Evolutionary conservation across 164 flowering plant species (phyloP), one percentile per base, ranked within the genome.

Genomic region (Echeveria elegans): DNA sequence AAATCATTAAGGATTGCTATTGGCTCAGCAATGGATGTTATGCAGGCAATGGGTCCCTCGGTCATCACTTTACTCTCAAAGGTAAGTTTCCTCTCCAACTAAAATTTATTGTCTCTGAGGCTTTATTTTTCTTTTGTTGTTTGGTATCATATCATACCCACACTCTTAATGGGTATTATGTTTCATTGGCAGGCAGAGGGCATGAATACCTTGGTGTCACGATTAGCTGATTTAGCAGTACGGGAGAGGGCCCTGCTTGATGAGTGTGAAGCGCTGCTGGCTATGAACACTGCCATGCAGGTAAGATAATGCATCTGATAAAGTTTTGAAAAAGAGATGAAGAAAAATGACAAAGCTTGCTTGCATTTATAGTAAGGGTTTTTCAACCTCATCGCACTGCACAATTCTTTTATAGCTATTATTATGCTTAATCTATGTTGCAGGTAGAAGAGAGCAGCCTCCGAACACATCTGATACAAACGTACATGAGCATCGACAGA

Each of bases 31-130:
- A 82, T 84, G 72, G 93, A 88, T 73, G 87, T 85, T 65, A 86
- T 90, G 90, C 97, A 86, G 76, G 81, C 86, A 48, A 88, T 84
- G 84, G 92, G 86, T 69, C 80, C 89, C 52, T 83, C 96, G 36
- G 77, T 88, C 16, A 76, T 83, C 69, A 82, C 82, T 64, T 71
- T 85, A 70, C 89, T 82, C 21, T 75, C 88, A 52, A 81, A 72
- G 89, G 98, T 92, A 72, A 24, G 28, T 10, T 1, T 40, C 45
- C 10, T 14, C 15, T 40, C 45, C 14, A 14, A 40, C 15, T 4
- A 5, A 5, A 40, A 40, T 14, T 40, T 40, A 8, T 8, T 5
- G 6, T 40, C 10, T 40, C 9, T 4, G 38, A 4, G 14, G 45
- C 45, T 40, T 40, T 14, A 40, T 40, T 40, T 40, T 4, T 40